Base-by-base conservation (phyloP, 352 stramenopile species). In the Pythium diclinum region DNA sequence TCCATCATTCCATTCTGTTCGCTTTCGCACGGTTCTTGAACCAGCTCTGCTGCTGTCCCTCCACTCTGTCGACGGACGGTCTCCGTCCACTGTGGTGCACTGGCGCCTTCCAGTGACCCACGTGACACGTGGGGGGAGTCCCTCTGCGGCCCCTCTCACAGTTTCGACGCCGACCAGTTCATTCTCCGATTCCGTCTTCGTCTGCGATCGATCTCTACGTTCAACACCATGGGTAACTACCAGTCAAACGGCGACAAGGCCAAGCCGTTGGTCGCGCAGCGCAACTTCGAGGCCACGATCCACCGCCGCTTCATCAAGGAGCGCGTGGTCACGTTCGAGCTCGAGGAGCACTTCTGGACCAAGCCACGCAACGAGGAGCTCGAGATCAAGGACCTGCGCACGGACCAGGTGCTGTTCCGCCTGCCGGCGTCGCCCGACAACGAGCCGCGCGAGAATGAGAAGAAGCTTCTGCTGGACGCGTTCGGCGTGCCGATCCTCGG, bases 211-310 rank as follows among this genome's bases (percentile, higher is more conserved):
- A n/a, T 28, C 25, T 28, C 25, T 3, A 28, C 25, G 4, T 28
- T 28, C 25, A 28, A 28, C 13, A 42, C 33, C 33, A 42, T 42
- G 36, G 36, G 36, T 13, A 42, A 17, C 36, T 17, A 42, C 36
- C 23, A 28, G 17, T 59, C 49, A n/a, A 7, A 38, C 49, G 25
- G 53, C 32, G 53, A 59, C n/a, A 59, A 59, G 53, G 17, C 16
- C 53, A 61, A 48, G 55, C 55, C 55, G 38, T 36, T 61, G 17
- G 19, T 61, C n/a, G 6, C 19, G 30, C 55, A 61, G 36, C 33
- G 55, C 53, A 48, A 61, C 55, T 61, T 61, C 30, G 55, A 52
- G n/a, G 55, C 34, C 6, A 61, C 55, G 34, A 61, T 61, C 34
- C 55, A 61, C 55, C 55, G 36, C 16, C 55, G 55, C 7, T 61